Evolutionary conservation across 2,329 filamentous ascomycete species (phyloP), one percentile per base, ranked within the genome.

Genomic region (Teratosphaeria nubilosa): DNA sequence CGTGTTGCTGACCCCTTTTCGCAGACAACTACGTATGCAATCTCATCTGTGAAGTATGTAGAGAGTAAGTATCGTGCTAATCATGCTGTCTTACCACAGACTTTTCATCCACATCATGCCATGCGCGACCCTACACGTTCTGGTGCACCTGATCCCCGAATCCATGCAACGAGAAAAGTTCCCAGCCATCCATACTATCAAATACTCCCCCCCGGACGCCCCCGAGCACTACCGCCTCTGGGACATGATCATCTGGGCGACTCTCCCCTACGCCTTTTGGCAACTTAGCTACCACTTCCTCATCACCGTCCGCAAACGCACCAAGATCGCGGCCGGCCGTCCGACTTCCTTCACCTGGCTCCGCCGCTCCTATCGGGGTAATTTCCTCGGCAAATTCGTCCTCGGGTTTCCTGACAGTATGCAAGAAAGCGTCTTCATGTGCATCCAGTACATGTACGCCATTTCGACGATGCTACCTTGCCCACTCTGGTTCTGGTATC

Each of bases 51-150:
- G 13, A 53, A 11, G 4, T 34, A n/a, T 27, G 9, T 13, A 5
- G 3, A 51, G 6, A 16, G 27, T 22, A 54, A 32, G 34, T 51
- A 20, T 31, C 32, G 31, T 51, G 50, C 54, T 53, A 27, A 53
- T 30, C 37, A 31, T 34, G 32, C 48, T 11, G 22, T 24, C 13
- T 32, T 41, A 25, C 50, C 6, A 9, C 61, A 87, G 85, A 72
- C 81, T 99, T n/a, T 99, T 99, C 76, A 96, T 99, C 66, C 94
- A 99, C 74, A 95, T 99, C 68, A 99, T 99, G 92, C 94, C 94
- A 0, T 96, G 91, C 64, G 92, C 88, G 5, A 90, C 91, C 1
- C 81, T 99, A 13, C 94, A 99, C 74, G 95, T 90, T 70, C 80
- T 99, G 14, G 88, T 96, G 16, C 94, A 99, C 71, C 79, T 97